phyloP scores from a whole-genome alignment of 1,284 basidiomycete species.

The Abortiporus biennis region DNA sequence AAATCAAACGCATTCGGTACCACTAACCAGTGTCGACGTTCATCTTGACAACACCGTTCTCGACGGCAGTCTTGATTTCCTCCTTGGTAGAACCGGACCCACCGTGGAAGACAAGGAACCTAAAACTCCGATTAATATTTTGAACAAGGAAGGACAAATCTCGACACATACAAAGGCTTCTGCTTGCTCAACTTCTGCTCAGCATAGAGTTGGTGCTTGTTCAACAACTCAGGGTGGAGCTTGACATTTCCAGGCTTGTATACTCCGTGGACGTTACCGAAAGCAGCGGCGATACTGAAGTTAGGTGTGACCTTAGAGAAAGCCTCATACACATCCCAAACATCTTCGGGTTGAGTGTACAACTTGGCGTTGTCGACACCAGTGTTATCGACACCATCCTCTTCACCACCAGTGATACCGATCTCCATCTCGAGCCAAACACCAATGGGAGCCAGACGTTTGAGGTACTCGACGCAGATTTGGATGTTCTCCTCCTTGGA shows the following conservation, averaged over 20 bases:
- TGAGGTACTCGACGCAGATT: slow-evolving; percentile 92
- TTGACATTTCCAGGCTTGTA: slow-evolving; percentile 95
- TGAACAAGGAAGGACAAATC: slow-evolving; percentile 1
- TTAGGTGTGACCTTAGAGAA: slow-evolving; percentile 85
- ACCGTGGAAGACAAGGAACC: slow-evolving; percentile 99
- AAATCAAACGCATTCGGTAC: slow-evolving; percentile 1
- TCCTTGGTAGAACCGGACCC: slow-evolving; percentile 97
- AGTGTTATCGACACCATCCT: slow-evolving; percentile 98
- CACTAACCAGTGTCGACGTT: slow-evolving; percentile 81
- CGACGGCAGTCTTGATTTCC: slow-evolving; percentile 91
- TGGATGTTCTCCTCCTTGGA: slow-evolving; percentile 96
- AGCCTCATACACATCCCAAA: slow-evolving; percentile 88
- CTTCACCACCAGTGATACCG: slow-evolving; percentile 99
- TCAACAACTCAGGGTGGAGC: slow-evolving; percentile 88
- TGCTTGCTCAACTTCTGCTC: slow-evolving; percentile 63
- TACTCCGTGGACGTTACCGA: slow-evolving; percentile 95
- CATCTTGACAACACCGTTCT: slow-evolving; percentile 96
- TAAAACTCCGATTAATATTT: slow-evolving; percentile 31
- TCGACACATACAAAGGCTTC: slow-evolving; percentile 71
- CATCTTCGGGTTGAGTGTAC: slow-evolving; percentile 98
- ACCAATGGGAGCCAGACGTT: slow-evolving; percentile 89
- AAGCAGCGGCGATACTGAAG: slow-evolving; percentile 96
- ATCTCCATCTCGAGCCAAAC: slow-evolving; percentile 99
- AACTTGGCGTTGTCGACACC: slow-evolving; percentile 89
- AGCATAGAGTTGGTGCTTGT: slow-evolving; percentile 86